Evolutionary conservation across 23 red algal genomes (phyloP).

Genomic region (Agarophyton chilense): DNA sequence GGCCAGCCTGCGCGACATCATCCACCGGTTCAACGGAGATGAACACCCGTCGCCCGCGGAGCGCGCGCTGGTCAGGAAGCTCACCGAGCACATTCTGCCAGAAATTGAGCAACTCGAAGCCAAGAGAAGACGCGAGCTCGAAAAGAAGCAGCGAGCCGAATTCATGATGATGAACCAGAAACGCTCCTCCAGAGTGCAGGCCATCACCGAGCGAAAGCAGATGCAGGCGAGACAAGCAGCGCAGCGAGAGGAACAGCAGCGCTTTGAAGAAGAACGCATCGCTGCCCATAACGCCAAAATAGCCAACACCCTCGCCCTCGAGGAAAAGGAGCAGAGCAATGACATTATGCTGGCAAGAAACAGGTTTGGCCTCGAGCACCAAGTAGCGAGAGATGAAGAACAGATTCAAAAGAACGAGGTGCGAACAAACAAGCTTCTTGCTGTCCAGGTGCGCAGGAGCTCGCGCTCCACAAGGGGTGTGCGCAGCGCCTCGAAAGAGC

Average conservation of each 20-base stretch:
- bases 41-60: background rate
- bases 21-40: slow-evolving; percentile 25
- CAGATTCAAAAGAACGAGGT: background rate
- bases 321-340: slow-evolving; percentile 11
- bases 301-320: background rate
- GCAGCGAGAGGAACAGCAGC: slow-evolving; percentile 29
- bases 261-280: slow-evolving; percentile 29
- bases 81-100: slow-evolving; percentile 46
- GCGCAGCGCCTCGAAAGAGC: background rate
- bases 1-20: slow-evolving; percentile 11
- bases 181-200: slow-evolving; percentile 61
- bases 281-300: background rate
- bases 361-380: background rate
- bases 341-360: background rate
- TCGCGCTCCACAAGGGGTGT: background rate
- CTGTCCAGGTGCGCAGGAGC: background rate
- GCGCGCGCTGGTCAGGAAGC: background rate
- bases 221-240: slow-evolving; percentile 32
- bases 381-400: slow-evolving; percentile 38
- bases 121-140: slow-evolving; percentile 34
- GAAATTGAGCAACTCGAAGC: slow-evolving; percentile 34
- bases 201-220: slow-evolving; percentile 33
- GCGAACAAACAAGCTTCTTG: background rate
- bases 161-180: slow-evolving; percentile 32
- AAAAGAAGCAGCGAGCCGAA: slow-evolving; percentile 35